Conservation (phyloP, 2,329 filamentous ascomycete genomes). For the Coniochaeta ligniaria region DNA sequence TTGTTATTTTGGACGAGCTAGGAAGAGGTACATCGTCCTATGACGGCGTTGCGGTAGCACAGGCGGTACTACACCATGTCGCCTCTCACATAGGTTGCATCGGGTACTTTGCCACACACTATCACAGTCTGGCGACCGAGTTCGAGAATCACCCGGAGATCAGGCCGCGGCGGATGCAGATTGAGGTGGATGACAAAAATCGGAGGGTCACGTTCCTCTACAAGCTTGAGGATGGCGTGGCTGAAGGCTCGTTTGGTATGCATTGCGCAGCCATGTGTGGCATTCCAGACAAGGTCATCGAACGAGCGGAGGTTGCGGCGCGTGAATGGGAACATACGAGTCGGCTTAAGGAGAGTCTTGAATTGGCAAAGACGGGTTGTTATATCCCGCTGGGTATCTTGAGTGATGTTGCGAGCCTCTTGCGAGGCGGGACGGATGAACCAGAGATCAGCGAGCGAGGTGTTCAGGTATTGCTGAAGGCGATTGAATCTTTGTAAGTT, state of each 20-base stretch:
- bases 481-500: slow-evolving; percentile 48
- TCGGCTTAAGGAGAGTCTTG: slow-evolving; percentile 78
- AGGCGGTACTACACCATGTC: slow-evolving; percentile 94
- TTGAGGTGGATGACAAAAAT: slow-evolving; percentile 79
- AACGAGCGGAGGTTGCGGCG: slow-evolving; percentile 80
- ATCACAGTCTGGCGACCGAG: slow-evolving; percentile 87
- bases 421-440: slow-evolving; percentile 47
- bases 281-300: slow-evolving; percentile 75
- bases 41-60: slow-evolving; percentile 92
- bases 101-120: slow-evolving; percentile 97
- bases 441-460: slow-evolving; percentile 42
- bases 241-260: slow-evolving; percentile 97
- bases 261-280: slow-evolving; percentile 98
- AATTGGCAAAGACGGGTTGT: slow-evolving; percentile 69
- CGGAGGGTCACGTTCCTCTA: slow-evolving; percentile 95
- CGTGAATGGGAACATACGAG: slow-evolving; percentile 94
- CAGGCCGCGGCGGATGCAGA: slow-evolving; percentile 80
- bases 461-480: slow-evolving; percentile 51
- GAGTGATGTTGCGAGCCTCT: slow-evolving; percentile 76
- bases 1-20: slow-evolving; percentile 95
- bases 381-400: slow-evolving; percentile 80
- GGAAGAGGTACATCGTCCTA: slow-evolving; percentile 93
- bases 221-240: slow-evolving; percentile 85
- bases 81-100: slow-evolving; percentile 88
- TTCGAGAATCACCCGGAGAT: slow-evolving; percentile 89